Evolutionary conservation across 2,329 filamentous ascomycete genomes (phyloP).

Genomic region (Arthrobotrys conoides): DNA sequence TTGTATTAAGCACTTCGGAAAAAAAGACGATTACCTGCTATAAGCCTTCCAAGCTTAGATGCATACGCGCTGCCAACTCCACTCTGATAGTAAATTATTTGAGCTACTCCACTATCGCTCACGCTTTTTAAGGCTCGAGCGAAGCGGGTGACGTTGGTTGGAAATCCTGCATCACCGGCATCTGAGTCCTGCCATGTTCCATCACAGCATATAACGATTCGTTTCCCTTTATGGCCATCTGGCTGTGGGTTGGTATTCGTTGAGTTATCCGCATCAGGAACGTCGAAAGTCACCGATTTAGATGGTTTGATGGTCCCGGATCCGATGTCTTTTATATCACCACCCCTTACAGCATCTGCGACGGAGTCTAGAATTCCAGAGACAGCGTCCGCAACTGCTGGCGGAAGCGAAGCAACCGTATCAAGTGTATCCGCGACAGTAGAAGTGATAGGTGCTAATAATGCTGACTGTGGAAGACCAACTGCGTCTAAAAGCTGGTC

Average conservation of each 20-base stretch:
- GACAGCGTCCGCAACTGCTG: conserved; percentile 7
- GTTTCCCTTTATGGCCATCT: conserved; percentile 59
- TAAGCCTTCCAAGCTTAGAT: conserved; percentile 54
- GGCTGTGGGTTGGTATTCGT: conserved; percentile 56
- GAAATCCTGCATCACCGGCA: conserved; percentile 60
- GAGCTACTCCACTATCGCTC: conserved; percentile 71
- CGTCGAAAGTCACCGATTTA: conserved; percentile 11
- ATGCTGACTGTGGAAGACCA: conserved; percentile 33
- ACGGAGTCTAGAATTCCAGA: conserved; percentile 37
- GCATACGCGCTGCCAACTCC: conserved; percentile 71
- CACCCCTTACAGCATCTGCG: conserved; percentile 13
- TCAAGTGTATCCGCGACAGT: conserved; percentile 47
- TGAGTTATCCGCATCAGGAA: conserved; percentile 55
- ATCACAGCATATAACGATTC: conserved; percentile 64
- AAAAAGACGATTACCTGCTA: conserved; percentile 35
- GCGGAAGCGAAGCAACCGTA: conserved; percentile 20
- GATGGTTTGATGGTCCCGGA: neutral
- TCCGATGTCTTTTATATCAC: neutral
- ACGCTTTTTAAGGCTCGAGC: conserved; percentile 72
- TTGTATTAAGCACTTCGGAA: no score
- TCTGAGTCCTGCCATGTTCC: conserved; percentile 64
- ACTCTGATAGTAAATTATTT: conserved; percentile 75
- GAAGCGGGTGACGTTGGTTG: conserved; percentile 73
- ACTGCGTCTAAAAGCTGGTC: conserved; percentile 43
- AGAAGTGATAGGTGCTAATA: conserved; percentile 43